phyloP scores from a whole-genome alignment of 805 yeast genomes.

The Candida stauntonica region DNA sequence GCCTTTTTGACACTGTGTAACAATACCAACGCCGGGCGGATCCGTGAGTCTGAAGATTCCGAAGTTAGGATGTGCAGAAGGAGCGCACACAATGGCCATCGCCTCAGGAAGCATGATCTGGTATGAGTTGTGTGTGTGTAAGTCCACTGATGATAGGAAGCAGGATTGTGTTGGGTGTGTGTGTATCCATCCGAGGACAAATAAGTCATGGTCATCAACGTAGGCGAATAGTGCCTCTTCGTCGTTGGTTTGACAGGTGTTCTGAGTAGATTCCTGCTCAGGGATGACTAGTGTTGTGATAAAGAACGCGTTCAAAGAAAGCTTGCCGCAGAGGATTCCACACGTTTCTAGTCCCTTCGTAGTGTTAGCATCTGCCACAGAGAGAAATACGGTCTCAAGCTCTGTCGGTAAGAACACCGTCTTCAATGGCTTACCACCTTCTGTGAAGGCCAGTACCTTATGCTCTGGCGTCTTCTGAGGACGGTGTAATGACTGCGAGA shows the following conservation, averaged over 20 bases:
- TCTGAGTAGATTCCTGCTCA: conserved; percentile 55
- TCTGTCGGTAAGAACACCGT: conserved; percentile 45
- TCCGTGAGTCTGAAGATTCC: conserved; percentile 61
- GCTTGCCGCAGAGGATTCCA: conserved; percentile 60
- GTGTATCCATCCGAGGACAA: conserved; percentile 72
- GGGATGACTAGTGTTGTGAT: conserved; percentile 60
- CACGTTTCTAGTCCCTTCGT: conserved; percentile 52
- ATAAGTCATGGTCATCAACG: conserved; percentile 50
- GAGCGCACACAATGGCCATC: conserved; percentile 63
- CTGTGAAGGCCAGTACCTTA: conserved; percentile 41
- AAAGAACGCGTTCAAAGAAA: conserved; percentile 58
- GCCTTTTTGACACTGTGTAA: conserved; percentile 44
- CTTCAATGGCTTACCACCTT: conserved; percentile 52
- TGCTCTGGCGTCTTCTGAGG: conserved; percentile 25
- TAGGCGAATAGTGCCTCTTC: conserved; percentile 55
- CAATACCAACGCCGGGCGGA: conserved; percentile 56
- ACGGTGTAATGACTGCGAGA: conserved; percentile 3
- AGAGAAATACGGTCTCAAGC: conserved; percentile 40
- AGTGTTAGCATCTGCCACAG: conserved; percentile 48
- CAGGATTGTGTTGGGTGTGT: conserved; percentile 75
- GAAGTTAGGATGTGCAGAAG: conserved; percentile 36
- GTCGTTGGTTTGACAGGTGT: conserved; percentile 57
- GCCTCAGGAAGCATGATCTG: conserved; percentile 70
- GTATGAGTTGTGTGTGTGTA: conserved; percentile 65
- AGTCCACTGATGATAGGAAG: conserved; percentile 58